These are phyloP conservation scores for Gautieria morchelliformis DNA, from an alignment of 768 basidiomycete genomes.

Conservation along the genomic window DNA sequence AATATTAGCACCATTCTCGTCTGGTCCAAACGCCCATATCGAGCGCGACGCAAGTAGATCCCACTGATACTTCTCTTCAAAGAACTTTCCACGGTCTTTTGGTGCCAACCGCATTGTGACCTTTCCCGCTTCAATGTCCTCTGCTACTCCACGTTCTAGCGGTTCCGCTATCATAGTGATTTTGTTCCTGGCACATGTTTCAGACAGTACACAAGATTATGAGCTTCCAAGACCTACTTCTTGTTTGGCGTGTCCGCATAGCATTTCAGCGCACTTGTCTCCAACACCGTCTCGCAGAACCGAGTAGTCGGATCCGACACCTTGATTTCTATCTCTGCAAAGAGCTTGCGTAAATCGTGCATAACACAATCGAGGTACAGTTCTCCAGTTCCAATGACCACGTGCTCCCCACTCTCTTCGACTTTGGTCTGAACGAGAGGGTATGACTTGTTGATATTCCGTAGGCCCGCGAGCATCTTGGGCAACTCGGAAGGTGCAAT, in stretches of 20 bases:
- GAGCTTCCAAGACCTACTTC: constrained; percentile 49
- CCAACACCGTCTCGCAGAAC: constrained; percentile 96
- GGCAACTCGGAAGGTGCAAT: constrained; percentile 96
- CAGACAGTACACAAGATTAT: background rate
- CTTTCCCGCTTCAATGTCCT: constrained; percentile 89
- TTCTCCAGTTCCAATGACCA: constrained; percentile 94
- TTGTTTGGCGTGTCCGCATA: constrained; percentile 99
- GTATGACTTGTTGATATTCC: constrained; percentile 97
- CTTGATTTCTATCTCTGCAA: constrained; percentile 99
- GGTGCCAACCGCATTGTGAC: constrained; percentile 92
- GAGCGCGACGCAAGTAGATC: constrained; percentile 94
- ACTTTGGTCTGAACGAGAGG: constrained; percentile 92
- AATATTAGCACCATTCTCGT: constrained; percentile 90
- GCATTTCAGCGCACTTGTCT: constrained; percentile 95
- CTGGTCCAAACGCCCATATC: constrained; percentile 99
- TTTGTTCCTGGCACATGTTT: constrained; percentile 59
- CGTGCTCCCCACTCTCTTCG: constrained; percentile 97
- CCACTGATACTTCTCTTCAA: constrained; percentile 97
- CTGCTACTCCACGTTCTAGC: constrained; percentile 88
- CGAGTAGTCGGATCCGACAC: constrained; percentile 98
- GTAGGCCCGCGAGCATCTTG: constrained; percentile 95
- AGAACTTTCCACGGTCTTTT: constrained; percentile 92
- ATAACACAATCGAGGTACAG: constrained; percentile 94
- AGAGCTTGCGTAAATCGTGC: constrained; percentile 87
- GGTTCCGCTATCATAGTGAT: constrained; percentile 99